Conservation (phyloP, 306 rosid species). For the Herpetospermum pedunculosum region DNA sequence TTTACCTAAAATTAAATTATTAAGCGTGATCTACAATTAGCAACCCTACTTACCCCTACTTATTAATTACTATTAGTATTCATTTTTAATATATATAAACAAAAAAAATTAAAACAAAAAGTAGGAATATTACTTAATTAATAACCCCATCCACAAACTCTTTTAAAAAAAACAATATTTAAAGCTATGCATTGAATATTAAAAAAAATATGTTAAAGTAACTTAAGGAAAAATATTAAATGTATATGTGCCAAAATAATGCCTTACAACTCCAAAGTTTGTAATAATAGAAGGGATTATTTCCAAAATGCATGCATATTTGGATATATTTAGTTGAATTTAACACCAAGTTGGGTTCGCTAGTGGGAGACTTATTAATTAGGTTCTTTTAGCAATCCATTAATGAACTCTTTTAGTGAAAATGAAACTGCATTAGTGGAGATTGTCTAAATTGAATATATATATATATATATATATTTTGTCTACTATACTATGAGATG, state of each 20-base stretch:
- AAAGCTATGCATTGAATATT: background rate
- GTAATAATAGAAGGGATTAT: background rate
- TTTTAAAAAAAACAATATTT: background rate
- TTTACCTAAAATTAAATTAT: constrained; percentile 3
- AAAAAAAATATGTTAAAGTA: background rate
- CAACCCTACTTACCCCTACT: constrained; percentile 2
- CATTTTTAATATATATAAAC: background rate
- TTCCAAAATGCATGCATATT: background rate
- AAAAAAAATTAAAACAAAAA: background rate
- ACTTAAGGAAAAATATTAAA: background rate
- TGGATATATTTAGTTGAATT: background rate
- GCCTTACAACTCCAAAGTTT: constrained; percentile 24
- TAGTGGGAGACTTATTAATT: constrained; percentile 7
- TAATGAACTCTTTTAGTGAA: background rate
- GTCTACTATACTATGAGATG: background rate
- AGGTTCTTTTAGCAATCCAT: constrained; percentile 2
- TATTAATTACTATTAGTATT: background rate
- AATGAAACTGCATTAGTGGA: background rate
- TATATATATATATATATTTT: too few relatives aligned
- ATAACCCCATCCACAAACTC: background rate
- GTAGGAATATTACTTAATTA: background rate
- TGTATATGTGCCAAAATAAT: constrained; percentile 9
- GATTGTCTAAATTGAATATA: background rate
- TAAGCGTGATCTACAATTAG: constrained; percentile 11
- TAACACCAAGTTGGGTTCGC: background rate